A percentile compares a stretch with the other conserved stretches of the same genome.
phyloP scores from a whole-genome alignment of 805 yeast species.

The Nakazawaea sp. region DNA sequence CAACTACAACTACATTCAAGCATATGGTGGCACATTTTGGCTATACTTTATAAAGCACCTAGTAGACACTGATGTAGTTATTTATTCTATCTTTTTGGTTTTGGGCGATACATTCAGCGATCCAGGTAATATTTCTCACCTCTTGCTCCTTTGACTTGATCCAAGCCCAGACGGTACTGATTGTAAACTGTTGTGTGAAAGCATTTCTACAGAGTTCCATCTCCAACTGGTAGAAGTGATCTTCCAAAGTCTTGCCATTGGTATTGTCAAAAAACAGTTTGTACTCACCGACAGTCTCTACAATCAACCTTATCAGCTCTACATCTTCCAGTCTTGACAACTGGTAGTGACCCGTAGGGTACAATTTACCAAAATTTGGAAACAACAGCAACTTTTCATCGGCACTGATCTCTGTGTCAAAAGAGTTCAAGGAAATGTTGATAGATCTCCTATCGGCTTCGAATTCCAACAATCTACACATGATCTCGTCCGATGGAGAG shows the following conservation, averaged over 20 bases:
- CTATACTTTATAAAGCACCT: constrained; percentile 16
- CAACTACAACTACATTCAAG: too few relatives aligned
- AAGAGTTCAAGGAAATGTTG: constrained; percentile 85
- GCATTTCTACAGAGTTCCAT: constrained; percentile 91
- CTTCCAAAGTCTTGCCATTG: constrained; percentile 67
- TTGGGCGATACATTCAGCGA: constrained; percentile 98
- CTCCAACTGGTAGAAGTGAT: constrained; percentile 87
- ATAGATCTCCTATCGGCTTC: constrained; percentile 95
- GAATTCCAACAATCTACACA: constrained; percentile 71
- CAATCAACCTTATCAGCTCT: constrained; percentile 68
- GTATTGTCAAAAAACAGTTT: constrained; percentile 46
- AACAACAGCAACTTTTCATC: constrained; percentile 66
- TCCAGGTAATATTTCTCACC: constrained; percentile 97
- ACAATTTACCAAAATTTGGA: constrained; percentile 78
- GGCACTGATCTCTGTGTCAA: constrained; percentile 71
- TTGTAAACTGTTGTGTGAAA: constrained; percentile 92
- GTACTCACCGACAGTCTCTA: constrained; percentile 61
- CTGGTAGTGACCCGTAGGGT: constrained; percentile 60
- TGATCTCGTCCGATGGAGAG: constrained; percentile 73
- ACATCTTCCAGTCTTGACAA: constrained; percentile 77
- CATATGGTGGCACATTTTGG: too few relatives aligned
- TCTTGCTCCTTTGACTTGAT: constrained; percentile 94
- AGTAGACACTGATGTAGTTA: constrained; percentile 84
- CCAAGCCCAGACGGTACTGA: constrained; percentile 94
- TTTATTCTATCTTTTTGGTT: constrained; percentile 92